These are phyloP conservation scores for Macadamia tetraphylla DNA, from an alignment of 164 flowering plant species.

Conservation along the genomic window DNA sequence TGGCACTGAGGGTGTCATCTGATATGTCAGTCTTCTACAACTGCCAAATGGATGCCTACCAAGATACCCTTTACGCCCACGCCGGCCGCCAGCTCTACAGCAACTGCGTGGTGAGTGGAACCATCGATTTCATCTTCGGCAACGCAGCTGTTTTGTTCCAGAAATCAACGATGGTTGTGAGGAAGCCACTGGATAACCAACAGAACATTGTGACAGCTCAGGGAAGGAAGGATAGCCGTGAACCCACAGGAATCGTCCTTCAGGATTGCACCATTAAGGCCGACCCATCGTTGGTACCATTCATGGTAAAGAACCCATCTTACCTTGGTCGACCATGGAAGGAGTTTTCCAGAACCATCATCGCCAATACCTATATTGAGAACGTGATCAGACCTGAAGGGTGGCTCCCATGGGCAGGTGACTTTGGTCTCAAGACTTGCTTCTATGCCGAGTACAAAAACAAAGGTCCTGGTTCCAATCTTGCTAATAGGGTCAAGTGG, in stretches of 20 bases:
- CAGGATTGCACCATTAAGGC: constrained; percentile 38
- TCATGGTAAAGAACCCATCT: not conserved
- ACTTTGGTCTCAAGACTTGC: not conserved
- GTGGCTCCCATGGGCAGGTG: constrained; percentile 4
- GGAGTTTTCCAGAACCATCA: constrained; percentile 7
- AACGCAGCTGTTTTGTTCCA: constrained; percentile 33
- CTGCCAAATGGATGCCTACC: constrained; percentile 39
- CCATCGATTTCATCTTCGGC: constrained; percentile 46
- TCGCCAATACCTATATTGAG: constrained; percentile 12
- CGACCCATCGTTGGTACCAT: constrained; percentile 1
- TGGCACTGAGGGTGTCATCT: constrained; percentile 33
- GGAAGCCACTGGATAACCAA: constrained; percentile 25
- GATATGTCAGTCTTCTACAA: constrained; percentile 36
- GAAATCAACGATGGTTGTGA: constrained; percentile 33
- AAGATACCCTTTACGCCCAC: constrained; percentile 37
- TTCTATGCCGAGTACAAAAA: not conserved
- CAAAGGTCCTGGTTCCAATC: not conserved
- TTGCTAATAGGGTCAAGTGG: not conserved
- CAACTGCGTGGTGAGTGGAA: constrained; percentile 38
- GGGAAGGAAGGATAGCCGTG: constrained; percentile 19
- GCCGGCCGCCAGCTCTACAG: constrained; percentile 41
- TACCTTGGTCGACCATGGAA: constrained; percentile 23
- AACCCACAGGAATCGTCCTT: constrained; percentile 28
- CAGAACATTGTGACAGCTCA: constrained; percentile 33
- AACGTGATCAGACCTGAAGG: constrained; percentile 13